Conservation (phyloP, 164 flowering plant genomes). For the Echeveria elegans region DNA sequence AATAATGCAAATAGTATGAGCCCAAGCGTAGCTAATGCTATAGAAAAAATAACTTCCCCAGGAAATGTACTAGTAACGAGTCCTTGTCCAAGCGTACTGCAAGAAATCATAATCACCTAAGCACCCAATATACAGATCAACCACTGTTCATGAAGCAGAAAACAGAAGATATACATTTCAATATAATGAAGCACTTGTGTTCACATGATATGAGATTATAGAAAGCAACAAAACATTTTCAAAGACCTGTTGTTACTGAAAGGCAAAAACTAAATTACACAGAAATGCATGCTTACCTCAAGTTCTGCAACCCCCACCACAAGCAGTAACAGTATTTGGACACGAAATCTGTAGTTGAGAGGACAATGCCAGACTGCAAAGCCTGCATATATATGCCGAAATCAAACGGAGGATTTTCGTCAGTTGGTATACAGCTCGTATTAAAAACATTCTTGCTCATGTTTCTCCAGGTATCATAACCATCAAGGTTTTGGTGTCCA, state of each 20-base stretch:
- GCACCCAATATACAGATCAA: not conserved
- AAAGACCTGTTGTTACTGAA: not conserved
- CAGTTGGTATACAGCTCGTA: conserved; percentile 33
- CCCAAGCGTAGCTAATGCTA: conserved; percentile 74
- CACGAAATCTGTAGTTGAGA: conserved; percentile 42
- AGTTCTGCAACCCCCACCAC: conserved; percentile 99
- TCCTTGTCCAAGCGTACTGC: conserved; percentile 97
- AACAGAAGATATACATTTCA: not conserved
- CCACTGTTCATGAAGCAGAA: not conserved
- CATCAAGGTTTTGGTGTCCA: conserved; percentile 41
- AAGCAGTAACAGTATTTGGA: conserved; percentile 86
- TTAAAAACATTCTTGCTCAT: conserved; percentile 28
- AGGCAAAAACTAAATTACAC: not conserved
- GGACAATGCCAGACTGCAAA: conserved; percentile 53
- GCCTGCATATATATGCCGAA: conserved; percentile 77
- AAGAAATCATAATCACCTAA: conserved; percentile 4
- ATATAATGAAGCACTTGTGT: not conserved
- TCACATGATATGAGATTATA: not conserved
- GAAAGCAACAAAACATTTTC: not conserved
- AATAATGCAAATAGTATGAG: conserved; percentile 91
- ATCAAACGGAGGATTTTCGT: conserved; percentile 50
- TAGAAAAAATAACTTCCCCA: conserved; percentile 87
- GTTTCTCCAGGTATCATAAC: conserved; percentile 39
- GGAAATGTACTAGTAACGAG: conserved; percentile 89
- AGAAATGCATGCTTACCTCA: conserved; percentile 45